phyloP scores from a whole-genome alignment of 768 basidiomycete genomes.

The Rhizopogon roseolus region DNA sequence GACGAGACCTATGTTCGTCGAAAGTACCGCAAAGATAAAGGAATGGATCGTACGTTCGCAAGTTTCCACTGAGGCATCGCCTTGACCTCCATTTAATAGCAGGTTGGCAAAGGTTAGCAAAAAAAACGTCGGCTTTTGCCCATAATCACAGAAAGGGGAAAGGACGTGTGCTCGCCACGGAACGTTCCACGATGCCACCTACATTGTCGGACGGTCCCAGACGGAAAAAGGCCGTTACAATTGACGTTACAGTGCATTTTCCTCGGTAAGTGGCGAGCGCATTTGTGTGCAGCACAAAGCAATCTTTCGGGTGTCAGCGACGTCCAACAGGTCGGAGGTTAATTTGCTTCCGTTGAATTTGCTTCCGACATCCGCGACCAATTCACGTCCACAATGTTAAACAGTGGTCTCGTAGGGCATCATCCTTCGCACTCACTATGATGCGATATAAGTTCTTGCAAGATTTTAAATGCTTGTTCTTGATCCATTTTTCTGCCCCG shows the following conservation, averaged over 20 bases:
- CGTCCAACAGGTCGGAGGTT: background rate
- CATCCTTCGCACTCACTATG: no score
- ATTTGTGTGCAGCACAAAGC: constrained; percentile 10
- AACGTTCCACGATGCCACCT: constrained; percentile 4
- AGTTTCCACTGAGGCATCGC: constrained; percentile 12
- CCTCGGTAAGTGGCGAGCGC: constrained; percentile 7
- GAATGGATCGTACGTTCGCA: constrained; percentile 4
- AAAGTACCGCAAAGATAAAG: constrained; percentile 3
- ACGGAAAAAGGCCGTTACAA: background rate
- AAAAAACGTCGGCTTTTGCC: background rate
- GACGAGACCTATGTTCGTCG: background rate
- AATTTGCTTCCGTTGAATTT: constrained; percentile 1
- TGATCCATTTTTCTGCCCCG: background rate
- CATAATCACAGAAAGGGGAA: constrained; percentile 6
- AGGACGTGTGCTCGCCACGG: constrained; percentile 1
- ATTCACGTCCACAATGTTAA: background rate
- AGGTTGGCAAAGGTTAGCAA: background rate
- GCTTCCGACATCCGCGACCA: background rate
- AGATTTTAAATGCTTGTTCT: background rate
- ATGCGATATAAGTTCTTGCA: background rate
- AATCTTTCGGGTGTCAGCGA: constrained; percentile 1
- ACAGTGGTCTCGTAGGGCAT: background rate
- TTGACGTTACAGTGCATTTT: background rate
- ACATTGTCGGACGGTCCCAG: background rate
- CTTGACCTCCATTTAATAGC: background rate